Evolutionary conservation across 2,329 filamentous ascomycete species (phyloP), one percentile per base, ranked within the genome.

Genomic region (Sporothrix phasma): DNA sequence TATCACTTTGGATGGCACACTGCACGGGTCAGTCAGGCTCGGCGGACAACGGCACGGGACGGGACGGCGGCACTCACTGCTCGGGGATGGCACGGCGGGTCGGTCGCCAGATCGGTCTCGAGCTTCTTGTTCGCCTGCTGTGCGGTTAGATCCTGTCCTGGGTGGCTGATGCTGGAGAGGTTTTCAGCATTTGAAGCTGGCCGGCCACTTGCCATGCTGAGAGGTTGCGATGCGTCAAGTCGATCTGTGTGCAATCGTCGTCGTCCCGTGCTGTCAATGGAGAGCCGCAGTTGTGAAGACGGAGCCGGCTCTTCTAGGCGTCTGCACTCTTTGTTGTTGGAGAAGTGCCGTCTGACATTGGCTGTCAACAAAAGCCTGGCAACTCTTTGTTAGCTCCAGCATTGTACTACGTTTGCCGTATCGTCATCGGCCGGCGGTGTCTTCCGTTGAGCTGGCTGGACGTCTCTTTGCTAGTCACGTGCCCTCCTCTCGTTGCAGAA

Each of bases 1-100:
- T 31, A 10, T 71, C 75, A 94, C 92, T 84, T 84, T 97, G 92
- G 66, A 97, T 96, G 8, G 90, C 91, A 76, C 92, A 97, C 88
- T 92, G 67, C 15, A 13, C 2, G 7, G 51, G 29, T 24, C 46
- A 43, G 15, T 51, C 19, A 53, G 15, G 59, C 61, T 51, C 37
- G 41, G 31, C 22, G 17, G n/a, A 31, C 22, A 22, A 15, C 5
- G n/a, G 26, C 37, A 41, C 62, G 63, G 45, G 29, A 2, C 17
- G 22, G 19, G 34, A n/a, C 53, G 39, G 5, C 10, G 26, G 22
- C 41, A 65, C 87, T 75, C 77, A 92, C 88, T 67, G 92, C 93
- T 72, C 88, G 84, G 65, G 91, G 84, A 78, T 96, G 92, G 72
- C 92, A 97, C 26, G 92, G 88, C 67, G 90, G 90, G 71, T 89